These are phyloP conservation scores for Coleophoma cylindrospora DNA, from an alignment of 2,329 filamentous ascomycete species.

Conservation along the genomic window DNA sequence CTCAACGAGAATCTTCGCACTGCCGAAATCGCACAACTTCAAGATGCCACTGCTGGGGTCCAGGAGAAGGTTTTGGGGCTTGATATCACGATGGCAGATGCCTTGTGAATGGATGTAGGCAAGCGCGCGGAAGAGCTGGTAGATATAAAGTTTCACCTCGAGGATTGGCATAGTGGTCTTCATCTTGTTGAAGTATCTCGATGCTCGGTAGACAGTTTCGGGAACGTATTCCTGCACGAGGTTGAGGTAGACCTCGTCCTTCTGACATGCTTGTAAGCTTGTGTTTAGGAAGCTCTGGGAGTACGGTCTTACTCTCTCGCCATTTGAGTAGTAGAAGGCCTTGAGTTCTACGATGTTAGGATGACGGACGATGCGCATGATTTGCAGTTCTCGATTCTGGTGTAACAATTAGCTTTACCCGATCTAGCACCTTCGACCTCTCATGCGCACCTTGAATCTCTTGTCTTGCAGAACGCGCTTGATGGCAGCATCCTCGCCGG, in stretches of 20 bases:
- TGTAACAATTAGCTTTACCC: constrained; percentile 26
- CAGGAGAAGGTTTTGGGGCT: constrained; percentile 93
- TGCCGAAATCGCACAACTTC: constrained; percentile 98
- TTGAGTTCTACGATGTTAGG: constrained; percentile 99
- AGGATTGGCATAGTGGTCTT: constrained; percentile 99
- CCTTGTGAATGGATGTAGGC: constrained; percentile 99
- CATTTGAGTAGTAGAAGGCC: constrained; percentile 99
- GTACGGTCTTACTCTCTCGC: constrained; percentile 73
- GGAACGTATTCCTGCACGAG: constrained; percentile 97
- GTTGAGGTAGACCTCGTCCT: constrained; percentile 98
- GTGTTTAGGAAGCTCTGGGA: background rate
- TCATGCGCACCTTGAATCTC: constrained; percentile 84
- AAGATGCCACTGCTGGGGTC: constrained; percentile 87
- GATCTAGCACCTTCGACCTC: background rate
- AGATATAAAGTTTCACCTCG: constrained; percentile 99
- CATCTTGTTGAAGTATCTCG: constrained; percentile 99
- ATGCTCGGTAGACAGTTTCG: constrained; percentile 96
- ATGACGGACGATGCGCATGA: constrained; percentile 98
- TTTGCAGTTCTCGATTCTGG: constrained; percentile 97
- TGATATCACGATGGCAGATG: constrained; percentile 98
- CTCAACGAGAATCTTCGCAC: constrained; percentile 96
- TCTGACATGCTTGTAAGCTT: constrained; percentile 43
- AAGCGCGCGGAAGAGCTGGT: constrained; percentile 96
- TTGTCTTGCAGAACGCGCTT: constrained; percentile 99
- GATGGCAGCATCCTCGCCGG: constrained; percentile 96